Evolutionary conservation across 495 filamentous ascomycete species (phyloP), one percentile per base, ranked within the genome.

Genomic region (Bryoglossum gracile): DNA sequence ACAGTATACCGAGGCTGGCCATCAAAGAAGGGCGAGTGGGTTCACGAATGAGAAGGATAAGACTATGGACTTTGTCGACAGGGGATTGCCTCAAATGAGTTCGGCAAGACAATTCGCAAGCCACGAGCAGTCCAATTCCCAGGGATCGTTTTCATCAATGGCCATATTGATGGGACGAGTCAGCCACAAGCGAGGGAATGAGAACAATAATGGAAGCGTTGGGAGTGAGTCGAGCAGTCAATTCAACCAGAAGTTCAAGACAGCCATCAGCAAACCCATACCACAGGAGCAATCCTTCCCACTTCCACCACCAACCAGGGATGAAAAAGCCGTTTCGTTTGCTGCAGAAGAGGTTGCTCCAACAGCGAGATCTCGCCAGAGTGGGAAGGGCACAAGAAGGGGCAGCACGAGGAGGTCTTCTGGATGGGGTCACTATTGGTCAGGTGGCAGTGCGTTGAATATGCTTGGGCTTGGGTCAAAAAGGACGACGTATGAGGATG

Each of bases 391-490:
- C 24, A 46, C 46, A 56, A 34, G 53, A 32, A 17, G 56, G 14
- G 56, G 54, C 53, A 58, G 59, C 30, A 71, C 45, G 48, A 77
- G 63, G 19, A 69, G 76, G 51, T 77, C 74, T 50, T 81, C 76
- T 5, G 76, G 77, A 22, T 80, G 77, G 77, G 78, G 77, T 61
- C 59, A 71, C 16, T 81, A 80, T 55, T 81, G 75, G 73, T 80
- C 75, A 14, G 75, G 74, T 26, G 75, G 75, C 16, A 77, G 70
- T 48, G 67, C 70, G 1, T 50, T 74, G 26, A 72, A 72, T 36
- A 65, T 75, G n/a, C 58, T 78, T 11, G 74, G 75, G 19, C 70
- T 76, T 39, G 56, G 61, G 13, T 73, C 66, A 18, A 68, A 63
- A 50, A 66, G 67, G 55, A 73, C 55, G 39, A 74, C 58, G 24